phyloP scores from a whole-genome alignment of 2,329 filamentous ascomycete species.

The Ophiosphaerella korrae region DNA sequence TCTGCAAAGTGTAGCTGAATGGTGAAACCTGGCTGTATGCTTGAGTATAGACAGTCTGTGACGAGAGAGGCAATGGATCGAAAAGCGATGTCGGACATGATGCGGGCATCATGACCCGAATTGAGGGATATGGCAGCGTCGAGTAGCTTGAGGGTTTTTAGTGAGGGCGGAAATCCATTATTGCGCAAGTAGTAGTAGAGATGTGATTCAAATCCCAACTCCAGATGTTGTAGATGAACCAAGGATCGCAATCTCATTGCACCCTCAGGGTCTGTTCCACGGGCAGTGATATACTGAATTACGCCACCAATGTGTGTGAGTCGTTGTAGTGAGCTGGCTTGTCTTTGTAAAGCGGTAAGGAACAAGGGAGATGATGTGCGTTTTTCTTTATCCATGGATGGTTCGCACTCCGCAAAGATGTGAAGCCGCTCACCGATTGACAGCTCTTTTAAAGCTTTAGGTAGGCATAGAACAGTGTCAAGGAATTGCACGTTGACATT shows the following conservation, averaged over 20 bases:
- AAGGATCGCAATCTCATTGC: slow-evolving; percentile 29
- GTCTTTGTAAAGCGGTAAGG: slow-evolving; percentile 32
- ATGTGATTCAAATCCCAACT: slow-evolving; percentile 36
- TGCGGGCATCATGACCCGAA: slow-evolving; percentile 15
- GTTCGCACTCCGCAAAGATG: slow-evolving; percentile 31
- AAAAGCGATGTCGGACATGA: slow-evolving; percentile 19
- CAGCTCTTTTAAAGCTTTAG: slow-evolving; percentile 38
- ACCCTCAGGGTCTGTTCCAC: slow-evolving; percentile 19
- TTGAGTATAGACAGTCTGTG: slow-evolving; percentile 17
- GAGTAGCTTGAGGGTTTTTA: slow-evolving; percentile 33
- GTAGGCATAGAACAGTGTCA: slow-evolving; percentile 34
- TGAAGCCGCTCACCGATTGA: slow-evolving; percentile 41
- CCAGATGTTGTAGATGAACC: slow-evolving; percentile 30
- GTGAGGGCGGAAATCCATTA: slow-evolving; percentile 28
- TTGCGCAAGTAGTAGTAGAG: slow-evolving; percentile 31
- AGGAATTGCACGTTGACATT: slow-evolving; percentile 40
- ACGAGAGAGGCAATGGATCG: slow-evolving; percentile 23
- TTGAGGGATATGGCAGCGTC: slow-evolving; percentile 32
- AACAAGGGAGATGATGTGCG: slow-evolving; percentile 34
- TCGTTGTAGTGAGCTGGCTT: slow-evolving; percentile 38
- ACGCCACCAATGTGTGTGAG: slow-evolving; percentile 36
- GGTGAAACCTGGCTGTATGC: slow-evolving; percentile 17
- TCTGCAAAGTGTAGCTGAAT: slow-evolving; percentile 29
- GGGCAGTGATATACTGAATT: slow-evolving; percentile 11
- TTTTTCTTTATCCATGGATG: slow-evolving; percentile 15